phyloP scores from a whole-genome alignment of 345 rosid genomes.

The Cardamine chenopodiifolia region DNA sequence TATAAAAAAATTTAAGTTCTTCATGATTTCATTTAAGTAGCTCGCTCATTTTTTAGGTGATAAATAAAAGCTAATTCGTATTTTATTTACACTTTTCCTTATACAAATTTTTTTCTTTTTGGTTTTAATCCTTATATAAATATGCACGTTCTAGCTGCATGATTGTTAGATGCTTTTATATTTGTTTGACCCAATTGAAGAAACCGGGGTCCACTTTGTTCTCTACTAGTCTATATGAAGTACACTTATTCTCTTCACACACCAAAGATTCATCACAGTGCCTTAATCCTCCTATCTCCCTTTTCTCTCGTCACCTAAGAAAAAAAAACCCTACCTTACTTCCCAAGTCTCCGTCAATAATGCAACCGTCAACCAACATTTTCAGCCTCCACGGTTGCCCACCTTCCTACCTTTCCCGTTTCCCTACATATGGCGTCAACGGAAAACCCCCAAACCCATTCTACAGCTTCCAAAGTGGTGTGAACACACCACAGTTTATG shows the following conservation, averaged over 20 bases:
- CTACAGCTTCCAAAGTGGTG: slow-evolving; percentile 33
- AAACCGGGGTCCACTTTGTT: slow-evolving; percentile 48
- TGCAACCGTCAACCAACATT: slow-evolving; percentile 52
- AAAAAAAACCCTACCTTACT: background rate
- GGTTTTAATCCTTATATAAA: background rate
- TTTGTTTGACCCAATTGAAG: slow-evolving; percentile 43
- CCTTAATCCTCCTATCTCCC: background rate
- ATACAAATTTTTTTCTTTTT: background rate
- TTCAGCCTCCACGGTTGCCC: slow-evolving; percentile 51
- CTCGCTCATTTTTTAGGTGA: background rate
- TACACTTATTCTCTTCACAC: slow-evolving; percentile 37
- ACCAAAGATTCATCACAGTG: slow-evolving; percentile 21
- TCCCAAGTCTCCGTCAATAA: slow-evolving; percentile 5
- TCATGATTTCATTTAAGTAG: background rate
- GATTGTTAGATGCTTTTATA: slow-evolving; percentile 22
- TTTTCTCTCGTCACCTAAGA: background rate
- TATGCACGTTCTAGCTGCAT: slow-evolving; percentile 1
- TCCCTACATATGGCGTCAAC: slow-evolving; percentile 37
- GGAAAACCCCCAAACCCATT: slow-evolving; percentile 40
- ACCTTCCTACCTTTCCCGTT: slow-evolving; percentile 49
- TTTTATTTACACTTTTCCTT: background rate
- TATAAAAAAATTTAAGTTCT: background rate
- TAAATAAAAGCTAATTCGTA: background rate
- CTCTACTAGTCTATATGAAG: slow-evolving; percentile 59
- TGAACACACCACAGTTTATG: slow-evolving; percentile 46